Evolutionary conservation across 23 red algal genomes (phyloP).

Genomic region (Porphyridium purpureum): DNA sequence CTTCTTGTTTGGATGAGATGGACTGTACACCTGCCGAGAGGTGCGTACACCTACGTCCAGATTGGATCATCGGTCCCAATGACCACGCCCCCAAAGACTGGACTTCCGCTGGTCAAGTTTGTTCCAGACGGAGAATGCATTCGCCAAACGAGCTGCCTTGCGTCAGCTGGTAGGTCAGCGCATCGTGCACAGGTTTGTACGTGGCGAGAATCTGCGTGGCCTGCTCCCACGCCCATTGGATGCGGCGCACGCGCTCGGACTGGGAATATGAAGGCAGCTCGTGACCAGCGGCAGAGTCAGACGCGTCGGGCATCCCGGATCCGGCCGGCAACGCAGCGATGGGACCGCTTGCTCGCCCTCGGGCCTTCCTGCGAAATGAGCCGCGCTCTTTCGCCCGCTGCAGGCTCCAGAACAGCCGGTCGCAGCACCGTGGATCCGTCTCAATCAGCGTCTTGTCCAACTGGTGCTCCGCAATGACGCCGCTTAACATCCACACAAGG

Average conservation of each 20-base stretch:
- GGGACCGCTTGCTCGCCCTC: no score
- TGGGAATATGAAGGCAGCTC: not conserved
- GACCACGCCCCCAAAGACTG: no score
- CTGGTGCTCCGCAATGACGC: constrained; percentile 29
- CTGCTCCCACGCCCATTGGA: constrained; percentile 8
- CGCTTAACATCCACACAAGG: constrained; percentile 49
- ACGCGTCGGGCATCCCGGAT: not conserved
- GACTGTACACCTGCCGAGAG: no score
- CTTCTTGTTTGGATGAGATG: no score
- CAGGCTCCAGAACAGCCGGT: constrained; percentile 5
- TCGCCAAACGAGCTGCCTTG: constrained; percentile 40
- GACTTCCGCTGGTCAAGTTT: no score
- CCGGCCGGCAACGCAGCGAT: not conserved
- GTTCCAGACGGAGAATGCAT: no score
- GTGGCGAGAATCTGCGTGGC: constrained; percentile 15
- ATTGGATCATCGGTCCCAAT: no score
- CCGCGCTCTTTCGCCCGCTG: no score
- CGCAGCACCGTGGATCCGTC: constrained; percentile 10
- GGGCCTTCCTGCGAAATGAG: no score
- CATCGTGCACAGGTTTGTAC: constrained; percentile 8
- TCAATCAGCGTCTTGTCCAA: constrained; percentile 53
- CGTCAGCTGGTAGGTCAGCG: constrained; percentile 37
- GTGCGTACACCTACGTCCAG: no score
- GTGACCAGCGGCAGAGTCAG: not conserved
- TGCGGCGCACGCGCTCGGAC: not conserved